These are phyloP conservation scores for Globisporangium irregulare DNA, from an alignment of 352 stramenopile species.

Conservation along the genomic window DNA sequence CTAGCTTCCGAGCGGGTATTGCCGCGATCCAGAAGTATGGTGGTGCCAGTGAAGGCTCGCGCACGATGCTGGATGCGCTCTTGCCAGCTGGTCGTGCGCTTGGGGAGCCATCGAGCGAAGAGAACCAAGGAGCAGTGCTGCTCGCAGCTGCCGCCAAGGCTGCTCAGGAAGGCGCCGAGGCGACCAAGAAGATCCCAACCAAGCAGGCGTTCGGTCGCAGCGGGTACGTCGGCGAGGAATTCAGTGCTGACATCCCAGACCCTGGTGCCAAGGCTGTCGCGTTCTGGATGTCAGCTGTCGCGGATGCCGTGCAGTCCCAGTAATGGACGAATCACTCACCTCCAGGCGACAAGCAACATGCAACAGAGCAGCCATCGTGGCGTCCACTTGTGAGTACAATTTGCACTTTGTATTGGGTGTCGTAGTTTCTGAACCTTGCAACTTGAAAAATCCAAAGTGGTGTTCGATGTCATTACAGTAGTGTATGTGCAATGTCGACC, in stretches of 20 bases:
- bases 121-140: conserved; percentile 26
- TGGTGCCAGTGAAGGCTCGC: conserved; percentile 90
- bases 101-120: conserved; percentile 15
- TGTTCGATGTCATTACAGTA: not conserved
- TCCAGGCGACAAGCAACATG: not conserved
- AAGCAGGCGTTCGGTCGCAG: conserved; percentile 66
- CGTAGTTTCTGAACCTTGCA: not conserved
- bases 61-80: conserved; percentile 97
- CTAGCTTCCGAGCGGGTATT: conserved; percentile 73
- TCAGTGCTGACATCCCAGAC: conserved; percentile 88
- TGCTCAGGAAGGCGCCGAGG: conserved; percentile 86
- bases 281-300: conserved; percentile 82
- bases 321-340: not conserved
- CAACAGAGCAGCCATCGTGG: not conserved
- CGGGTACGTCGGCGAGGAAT: conserved; percentile 90
- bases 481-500: not conserved
- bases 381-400: not conserved
- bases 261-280: conserved; percentile 92
- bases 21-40: conserved; percentile 88
- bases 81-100: conserved; percentile 79
- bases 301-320: conserved; percentile 38
- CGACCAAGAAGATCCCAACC: conserved; percentile 87
- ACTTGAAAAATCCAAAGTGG: not conserved
- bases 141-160: conserved; percentile 57
- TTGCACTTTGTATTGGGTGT: not conserved